Conservation (phyloP, 2,329 filamentous ascomycete genomes). For the Botrytis medusae region DNA sequence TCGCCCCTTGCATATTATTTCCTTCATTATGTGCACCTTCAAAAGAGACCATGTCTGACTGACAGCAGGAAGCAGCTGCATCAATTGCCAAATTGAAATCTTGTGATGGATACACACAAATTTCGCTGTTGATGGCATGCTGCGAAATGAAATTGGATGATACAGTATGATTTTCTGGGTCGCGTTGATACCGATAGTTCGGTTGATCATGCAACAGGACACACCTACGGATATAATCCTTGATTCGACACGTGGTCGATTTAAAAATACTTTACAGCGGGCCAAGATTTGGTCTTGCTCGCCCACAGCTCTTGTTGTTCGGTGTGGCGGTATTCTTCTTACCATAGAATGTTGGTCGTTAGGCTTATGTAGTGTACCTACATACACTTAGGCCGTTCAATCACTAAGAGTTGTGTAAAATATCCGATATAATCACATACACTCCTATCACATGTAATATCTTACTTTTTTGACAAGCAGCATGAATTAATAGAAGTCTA, state of each 20-base stretch:
- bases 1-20: neutral
- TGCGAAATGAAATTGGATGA: neutral
- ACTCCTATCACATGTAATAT: no score
- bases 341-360: neutral
- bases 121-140: neutral
- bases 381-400: neutral
- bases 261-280: neutral
- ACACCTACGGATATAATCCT: neutral
- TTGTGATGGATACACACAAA: neutral
- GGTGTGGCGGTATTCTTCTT: neutral
- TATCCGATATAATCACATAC: neutral
- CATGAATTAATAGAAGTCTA: no score
- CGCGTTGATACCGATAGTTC: constrained; percentile 7
- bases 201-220: neutral
- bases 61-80: neutral
- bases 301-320: neutral
- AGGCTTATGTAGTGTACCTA: neutral
- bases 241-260: neutral
- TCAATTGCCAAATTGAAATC: neutral
- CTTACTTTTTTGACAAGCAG: no score
- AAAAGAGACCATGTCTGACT: neutral
- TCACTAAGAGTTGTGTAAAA: neutral
- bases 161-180: neutral
- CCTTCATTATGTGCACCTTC: neutral
- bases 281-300: neutral